Percentiles rank a stretch among this genome's conserved stretches.
phyloP scores from a whole-genome alignment of 1,284 basidiomycete species.

The Schizophyllum amplum region DNA sequence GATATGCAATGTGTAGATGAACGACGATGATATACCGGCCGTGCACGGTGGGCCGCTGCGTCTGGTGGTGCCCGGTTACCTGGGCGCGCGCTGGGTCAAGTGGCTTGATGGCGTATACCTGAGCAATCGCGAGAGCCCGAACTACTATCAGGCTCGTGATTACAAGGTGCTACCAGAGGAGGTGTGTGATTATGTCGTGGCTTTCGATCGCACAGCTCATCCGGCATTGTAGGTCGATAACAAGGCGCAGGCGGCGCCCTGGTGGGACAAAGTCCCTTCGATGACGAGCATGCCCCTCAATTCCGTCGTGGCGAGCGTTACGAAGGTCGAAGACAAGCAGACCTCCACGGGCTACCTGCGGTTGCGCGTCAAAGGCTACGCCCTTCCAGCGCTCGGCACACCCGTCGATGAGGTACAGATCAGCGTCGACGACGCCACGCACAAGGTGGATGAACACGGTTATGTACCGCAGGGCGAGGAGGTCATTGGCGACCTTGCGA shows the following conservation, averaged over 20 bases:
- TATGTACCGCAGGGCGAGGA: neutral
- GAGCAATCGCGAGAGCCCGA: conserved; percentile 46
- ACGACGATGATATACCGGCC: conserved; percentile 47
- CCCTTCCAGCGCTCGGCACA: conserved; percentile 31
- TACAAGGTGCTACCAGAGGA: conserved; percentile 58
- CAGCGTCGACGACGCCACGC: conserved; percentile 37
- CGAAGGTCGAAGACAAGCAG: conserved; percentile 7
- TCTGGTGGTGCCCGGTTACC: conserved; percentile 60
- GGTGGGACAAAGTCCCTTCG: conserved; percentile 40
- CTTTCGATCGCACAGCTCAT: neutral
- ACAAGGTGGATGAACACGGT: conserved; percentile 34
- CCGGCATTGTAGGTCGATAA: conserved; percentile 33
- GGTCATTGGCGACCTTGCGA: conserved; percentile 20
- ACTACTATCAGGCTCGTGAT: conserved; percentile 62
- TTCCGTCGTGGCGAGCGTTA: conserved; percentile 44
- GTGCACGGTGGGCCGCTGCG: conserved; percentile 68
- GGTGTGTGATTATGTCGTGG: conserved; percentile 25
- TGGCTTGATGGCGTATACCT: conserved; percentile 61
- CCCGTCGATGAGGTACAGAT: conserved; percentile 41
- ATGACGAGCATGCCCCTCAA: conserved; percentile 58
- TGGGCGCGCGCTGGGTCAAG: conserved; percentile 73
- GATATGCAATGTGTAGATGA: conserved; percentile 41
- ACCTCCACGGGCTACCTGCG: conserved; percentile 15
- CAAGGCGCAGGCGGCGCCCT: conserved; percentile 30
- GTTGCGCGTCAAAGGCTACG: conserved; percentile 51